Evolutionary conservation across 306 rosid genomes (phyloP), one percentile per base, ranked within the genome.

Genomic region (Hippophae rhamnoides): DNA sequence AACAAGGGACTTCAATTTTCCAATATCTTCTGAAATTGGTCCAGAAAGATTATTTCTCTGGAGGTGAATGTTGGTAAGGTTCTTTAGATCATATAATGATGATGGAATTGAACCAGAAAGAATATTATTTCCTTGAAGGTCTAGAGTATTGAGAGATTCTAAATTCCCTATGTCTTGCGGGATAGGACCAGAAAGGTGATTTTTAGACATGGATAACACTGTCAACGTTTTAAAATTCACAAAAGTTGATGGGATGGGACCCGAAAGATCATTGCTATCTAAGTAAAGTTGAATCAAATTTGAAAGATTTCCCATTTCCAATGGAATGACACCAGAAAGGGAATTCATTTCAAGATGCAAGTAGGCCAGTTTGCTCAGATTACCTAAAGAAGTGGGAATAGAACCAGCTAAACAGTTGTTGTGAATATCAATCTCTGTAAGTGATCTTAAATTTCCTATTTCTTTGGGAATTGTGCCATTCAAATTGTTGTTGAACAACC

Each of bases 81-180:
- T 38, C 43, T 48, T 40, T 40, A 72, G 8, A 55, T 48, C 57
- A 66, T 43, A 65, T 45, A 72, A 3, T 8, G 76, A 64, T 5
- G 23, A 9, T 3, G 78, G 78, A 60, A 73, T 73, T 60, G 69
- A 62, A 5, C 73, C 73, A 18, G 70, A 54, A 27, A 71, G 66
- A 18, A 57, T 43, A 58, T 71, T 43, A 58, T 71, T 71, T 6
- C 49, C 58, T 47, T 64, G 58, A 50, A 71, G 57, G 2, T 51
- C 43, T 9, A 71, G 61, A 58, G 10, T 58, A 4, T 12, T 23
- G 0, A 71, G 66, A 71, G 70, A 64, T 13, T 43, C 57, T 65
- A 53, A 46, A 52, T 73, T 73, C 47, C 69, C 66, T 5, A 68
- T 58, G 5, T 52, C 62, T n/a, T 7, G 2, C 1, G 78, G 78